Evolutionary conservation across 1,139 yeast genomes (phyloP), one percentile per base, ranked within the genome.

Genomic region (Scheffersomyces illinoinensis): DNA sequence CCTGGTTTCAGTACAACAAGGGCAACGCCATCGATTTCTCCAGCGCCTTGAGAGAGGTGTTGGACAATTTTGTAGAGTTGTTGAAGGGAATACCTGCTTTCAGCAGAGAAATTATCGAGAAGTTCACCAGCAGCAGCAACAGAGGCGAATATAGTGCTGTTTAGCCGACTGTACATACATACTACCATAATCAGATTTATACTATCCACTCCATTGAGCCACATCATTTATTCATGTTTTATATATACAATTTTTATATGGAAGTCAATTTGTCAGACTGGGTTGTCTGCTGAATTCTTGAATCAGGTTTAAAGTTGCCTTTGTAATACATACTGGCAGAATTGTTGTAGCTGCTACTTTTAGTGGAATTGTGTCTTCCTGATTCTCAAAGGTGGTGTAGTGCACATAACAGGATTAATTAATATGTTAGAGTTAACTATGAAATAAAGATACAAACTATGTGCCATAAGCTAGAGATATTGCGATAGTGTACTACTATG

Each of bases 131-230:
- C n/a, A 77, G 81, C 62, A 73, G 81, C 54, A 82, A 82, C 66
- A 85, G 97, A 71, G 97, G 96, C 19, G 98, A 97, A 46, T 93
- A 93, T 72, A 89, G 96, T 71, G 98, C 98, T 47, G 97, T 93
- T 10, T 93, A 79, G 43, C 43, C 17, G 14, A 33, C 43, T 33
- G 43, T 33, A 14, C 43, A 33, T 33, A 74, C 43, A 33, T 33
- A 33, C 7, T 33, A 33, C 43, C 43, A 33, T 33, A 33, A 33
- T 33, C 43, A 33, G 43, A 10, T 10, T 33, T 33, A 33, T 33
- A 33, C 43, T 33, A 33, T 33, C 43, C 43, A 12, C 7, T 33
- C 43, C 24, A 21, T 21, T 47, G 17, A 47, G 23, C 33, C 26
- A 53, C 20, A 47, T 20, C 20, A 53, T 7, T 8, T 21, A 50